Evolutionary conservation across 495 filamentous ascomycete species (phyloP).

Genomic region (Hypomontagnella monticulosa): DNA sequence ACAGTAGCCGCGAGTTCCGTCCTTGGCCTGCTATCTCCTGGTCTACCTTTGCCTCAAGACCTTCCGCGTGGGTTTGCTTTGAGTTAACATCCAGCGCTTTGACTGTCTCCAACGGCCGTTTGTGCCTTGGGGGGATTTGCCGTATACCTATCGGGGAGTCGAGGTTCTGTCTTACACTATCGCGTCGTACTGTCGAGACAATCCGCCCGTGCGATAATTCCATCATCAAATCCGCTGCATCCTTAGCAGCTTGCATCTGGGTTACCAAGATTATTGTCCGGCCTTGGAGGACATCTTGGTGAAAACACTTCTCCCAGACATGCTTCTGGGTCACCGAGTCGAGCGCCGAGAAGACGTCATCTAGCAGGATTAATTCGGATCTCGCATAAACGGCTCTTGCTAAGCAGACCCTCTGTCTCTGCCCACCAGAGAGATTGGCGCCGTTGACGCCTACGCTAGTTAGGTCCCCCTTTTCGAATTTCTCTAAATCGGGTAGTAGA

Average conservation of each 20-base stretch:
- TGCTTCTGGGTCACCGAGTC: not conserved
- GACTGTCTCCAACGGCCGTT: not conserved
- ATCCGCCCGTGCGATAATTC: conserved; percentile 1
- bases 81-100: not conserved
- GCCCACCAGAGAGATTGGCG: conserved; percentile 1
- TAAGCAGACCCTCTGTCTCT: conserved; percentile 5
- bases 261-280: conserved; percentile 6
- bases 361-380: not conserved
- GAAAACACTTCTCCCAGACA: conserved; percentile 7
- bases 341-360: conserved; percentile 11
- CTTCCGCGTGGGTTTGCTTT: not conserved
- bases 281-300: not conserved
- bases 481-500: not conserved
- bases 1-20: not conserved
- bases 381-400: conserved; percentile 1
- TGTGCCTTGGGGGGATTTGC: not conserved
- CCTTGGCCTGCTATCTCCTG: not conserved
- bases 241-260: not conserved
- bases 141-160: not conserved
- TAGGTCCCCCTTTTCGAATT: not conserved
- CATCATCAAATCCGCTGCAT: not conserved
- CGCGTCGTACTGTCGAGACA: not conserved
- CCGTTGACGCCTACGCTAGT: conserved; percentile 1
- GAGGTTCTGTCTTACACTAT: not conserved
- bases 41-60: not conserved